phyloP scores from a whole-genome alignment of 768 basidiomycete genomes.

The Russula vinacea region DNA sequence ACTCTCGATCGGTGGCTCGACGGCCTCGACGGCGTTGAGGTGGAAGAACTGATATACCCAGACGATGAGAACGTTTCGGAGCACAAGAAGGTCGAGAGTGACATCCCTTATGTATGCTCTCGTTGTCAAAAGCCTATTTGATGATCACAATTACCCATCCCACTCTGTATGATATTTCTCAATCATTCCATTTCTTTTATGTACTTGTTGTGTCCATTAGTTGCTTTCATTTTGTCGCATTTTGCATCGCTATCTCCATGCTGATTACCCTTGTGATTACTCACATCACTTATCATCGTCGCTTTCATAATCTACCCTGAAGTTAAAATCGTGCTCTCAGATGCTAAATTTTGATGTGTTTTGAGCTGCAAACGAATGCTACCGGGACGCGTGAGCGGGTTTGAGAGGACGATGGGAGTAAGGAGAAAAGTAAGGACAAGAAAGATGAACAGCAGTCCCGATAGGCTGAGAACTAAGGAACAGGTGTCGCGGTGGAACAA shows the following conservation, averaged over 20 bases:
- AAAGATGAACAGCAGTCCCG: no score
- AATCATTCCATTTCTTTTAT: background rate
- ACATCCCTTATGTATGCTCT: constrained; percentile 1
- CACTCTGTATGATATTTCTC: background rate
- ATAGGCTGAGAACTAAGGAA: no score
- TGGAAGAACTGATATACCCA: constrained; percentile 23
- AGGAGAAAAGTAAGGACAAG: no score
- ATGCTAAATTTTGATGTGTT: no score
- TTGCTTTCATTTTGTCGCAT: background rate
- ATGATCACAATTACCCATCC: background rate
- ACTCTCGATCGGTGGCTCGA: constrained; percentile 25
- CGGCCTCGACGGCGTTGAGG: constrained; percentile 18
- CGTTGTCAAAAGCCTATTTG: constrained; percentile 9
- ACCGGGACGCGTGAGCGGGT: no score
- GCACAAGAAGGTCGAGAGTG: background rate
- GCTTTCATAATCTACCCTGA: background rate
- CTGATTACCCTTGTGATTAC: background rate
- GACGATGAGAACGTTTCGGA: constrained; percentile 9
- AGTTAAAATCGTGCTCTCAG: background rate
- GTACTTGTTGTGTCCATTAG: background rate
- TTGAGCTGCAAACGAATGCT: no score
- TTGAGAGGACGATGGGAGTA: no score
- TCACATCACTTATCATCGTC: background rate
- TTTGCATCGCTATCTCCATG: background rate
- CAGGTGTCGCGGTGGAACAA: no score